These are phyloP conservation scores for Anisodus acutangulus DNA, from an alignment of 257 asterid species.

Conservation along the genomic window DNA sequence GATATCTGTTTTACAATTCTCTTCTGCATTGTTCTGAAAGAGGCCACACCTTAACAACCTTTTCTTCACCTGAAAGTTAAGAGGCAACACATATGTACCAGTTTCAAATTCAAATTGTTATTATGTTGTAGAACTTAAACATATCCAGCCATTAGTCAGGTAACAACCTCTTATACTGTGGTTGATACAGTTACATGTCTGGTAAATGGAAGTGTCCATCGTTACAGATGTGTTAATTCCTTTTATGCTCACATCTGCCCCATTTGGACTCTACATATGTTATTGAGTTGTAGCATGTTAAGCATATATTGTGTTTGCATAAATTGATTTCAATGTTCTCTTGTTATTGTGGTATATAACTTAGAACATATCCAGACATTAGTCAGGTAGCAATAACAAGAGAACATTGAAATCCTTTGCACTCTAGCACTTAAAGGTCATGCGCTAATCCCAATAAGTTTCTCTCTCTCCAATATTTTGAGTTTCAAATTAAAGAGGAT, in stretches of 20 bases:
- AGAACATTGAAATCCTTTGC: too few relatives aligned
- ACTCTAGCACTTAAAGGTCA: too few relatives aligned
- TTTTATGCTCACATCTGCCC: constrained; percentile 60
- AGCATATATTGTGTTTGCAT: not conserved
- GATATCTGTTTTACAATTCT: not conserved
- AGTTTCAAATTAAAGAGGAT: too few relatives aligned
- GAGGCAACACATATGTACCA: not conserved
- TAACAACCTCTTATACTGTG: constrained; percentile 46
- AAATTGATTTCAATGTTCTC: not conserved
- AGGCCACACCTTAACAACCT: not conserved
- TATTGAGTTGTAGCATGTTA: not conserved
- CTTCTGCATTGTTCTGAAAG: not conserved
- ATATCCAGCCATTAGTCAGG: constrained; percentile 41
- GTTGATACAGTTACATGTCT: constrained; percentile 69
- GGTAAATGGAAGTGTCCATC: constrained; percentile 60
- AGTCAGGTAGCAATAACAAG: constrained; percentile 48
- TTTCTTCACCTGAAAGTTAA: not conserved
- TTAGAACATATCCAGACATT: constrained; percentile 22
- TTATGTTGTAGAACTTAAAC: not conserved
- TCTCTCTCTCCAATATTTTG: too few relatives aligned
- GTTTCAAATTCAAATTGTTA: too few relatives aligned
- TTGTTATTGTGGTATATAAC: constrained; percentile 43
- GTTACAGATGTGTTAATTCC: constrained; percentile 59
- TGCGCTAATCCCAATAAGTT: too few relatives aligned
- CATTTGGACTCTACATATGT: constrained; percentile 58